phyloP scores from a whole-genome alignment of 2,329 filamentous ascomycete species.

The Sporothrix curviconia region DNA sequence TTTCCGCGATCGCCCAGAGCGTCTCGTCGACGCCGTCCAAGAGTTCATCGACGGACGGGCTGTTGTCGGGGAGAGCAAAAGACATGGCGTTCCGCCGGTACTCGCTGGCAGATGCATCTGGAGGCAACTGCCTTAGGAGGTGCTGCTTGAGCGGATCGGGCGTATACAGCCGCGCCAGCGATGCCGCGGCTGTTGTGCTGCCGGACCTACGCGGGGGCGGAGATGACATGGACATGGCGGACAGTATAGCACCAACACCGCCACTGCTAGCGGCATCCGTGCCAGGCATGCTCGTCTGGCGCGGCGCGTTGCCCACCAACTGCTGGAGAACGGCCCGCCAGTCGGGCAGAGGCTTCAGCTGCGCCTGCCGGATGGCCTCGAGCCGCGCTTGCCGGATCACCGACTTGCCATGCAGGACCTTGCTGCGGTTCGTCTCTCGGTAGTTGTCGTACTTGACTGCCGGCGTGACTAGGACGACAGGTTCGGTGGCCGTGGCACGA shows the following conservation, averaged over 20 bases:
- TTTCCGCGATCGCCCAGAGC: constrained; percentile 25
- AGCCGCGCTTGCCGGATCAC: constrained; percentile 33
- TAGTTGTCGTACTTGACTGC: constrained; percentile 18
- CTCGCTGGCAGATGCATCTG: background rate
- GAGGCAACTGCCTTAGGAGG: background rate
- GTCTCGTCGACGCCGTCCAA: constrained; percentile 20
- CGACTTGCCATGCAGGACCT: constrained; percentile 20
- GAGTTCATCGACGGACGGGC: constrained; percentile 16
- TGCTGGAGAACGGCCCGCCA: constrained; percentile 36
- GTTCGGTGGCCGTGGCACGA: constrained; percentile 10
- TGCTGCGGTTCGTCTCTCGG: constrained; percentile 21
- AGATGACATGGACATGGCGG: background rate
- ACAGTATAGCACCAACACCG: constrained; percentile 1
- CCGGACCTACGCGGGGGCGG: too few relatives aligned
- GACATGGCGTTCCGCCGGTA: constrained; percentile 21
- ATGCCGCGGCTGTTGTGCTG: too few relatives aligned
- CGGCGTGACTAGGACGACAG: constrained; percentile 26
- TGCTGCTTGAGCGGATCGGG: background rate
- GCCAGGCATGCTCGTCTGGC: background rate
- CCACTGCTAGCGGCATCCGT: too few relatives aligned
- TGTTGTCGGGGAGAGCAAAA: constrained; percentile 22
- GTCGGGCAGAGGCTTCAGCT: constrained; percentile 26
- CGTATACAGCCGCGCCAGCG: too few relatives aligned
- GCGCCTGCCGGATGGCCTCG: constrained; percentile 28
- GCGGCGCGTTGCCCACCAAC: constrained; percentile 33